phyloP scores from a whole-genome alignment of 2,329 filamentous ascomycete species.

The Exophiala xenobiotica region DNA sequence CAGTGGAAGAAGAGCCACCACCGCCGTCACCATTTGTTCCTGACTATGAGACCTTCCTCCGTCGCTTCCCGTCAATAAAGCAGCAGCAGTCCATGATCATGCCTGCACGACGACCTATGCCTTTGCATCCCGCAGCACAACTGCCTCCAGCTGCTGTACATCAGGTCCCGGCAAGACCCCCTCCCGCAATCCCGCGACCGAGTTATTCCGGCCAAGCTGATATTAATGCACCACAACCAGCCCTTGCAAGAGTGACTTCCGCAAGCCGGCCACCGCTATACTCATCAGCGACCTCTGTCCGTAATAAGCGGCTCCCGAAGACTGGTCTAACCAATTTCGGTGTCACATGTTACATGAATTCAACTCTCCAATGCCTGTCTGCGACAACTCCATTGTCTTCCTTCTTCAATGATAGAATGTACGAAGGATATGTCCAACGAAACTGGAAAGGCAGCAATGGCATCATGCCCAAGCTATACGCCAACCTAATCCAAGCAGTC shows the following conservation, averaged over 20 bases:
- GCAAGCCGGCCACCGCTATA: constrained; percentile 46
- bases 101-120: constrained; percentile 35
- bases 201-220: constrained; percentile 82
- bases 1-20: constrained; percentile 47
- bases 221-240: constrained; percentile 48
- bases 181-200: constrained; percentile 64
- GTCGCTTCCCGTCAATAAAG: constrained; percentile 72
- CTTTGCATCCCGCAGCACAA: constrained; percentile 24
- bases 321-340: constrained; percentile 79
- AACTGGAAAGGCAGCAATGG: constrained; percentile 67
- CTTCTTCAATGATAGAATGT: constrained; percentile 63
- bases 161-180: constrained; percentile 61
- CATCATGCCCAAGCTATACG: constrained; percentile 61
- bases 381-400: constrained; percentile 64
- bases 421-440: constrained; percentile 57
- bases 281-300: constrained; percentile 42
- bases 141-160: constrained; percentile 51
- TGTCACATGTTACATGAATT: constrained; percentile 89
- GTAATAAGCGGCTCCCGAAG: constrained; percentile 52
- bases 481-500: constrained; percentile 60
- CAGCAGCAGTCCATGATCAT: constrained; percentile 58
- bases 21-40: constrained; percentile 59
- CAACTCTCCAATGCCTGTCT: constrained; percentile 79
- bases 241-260: constrained; percentile 46
- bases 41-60: constrained; percentile 79